These are phyloP conservation scores for Blastocrithidia nonstop DNA, from an alignment of 208 protist genomes.

Conservation along the genomic window DNA sequence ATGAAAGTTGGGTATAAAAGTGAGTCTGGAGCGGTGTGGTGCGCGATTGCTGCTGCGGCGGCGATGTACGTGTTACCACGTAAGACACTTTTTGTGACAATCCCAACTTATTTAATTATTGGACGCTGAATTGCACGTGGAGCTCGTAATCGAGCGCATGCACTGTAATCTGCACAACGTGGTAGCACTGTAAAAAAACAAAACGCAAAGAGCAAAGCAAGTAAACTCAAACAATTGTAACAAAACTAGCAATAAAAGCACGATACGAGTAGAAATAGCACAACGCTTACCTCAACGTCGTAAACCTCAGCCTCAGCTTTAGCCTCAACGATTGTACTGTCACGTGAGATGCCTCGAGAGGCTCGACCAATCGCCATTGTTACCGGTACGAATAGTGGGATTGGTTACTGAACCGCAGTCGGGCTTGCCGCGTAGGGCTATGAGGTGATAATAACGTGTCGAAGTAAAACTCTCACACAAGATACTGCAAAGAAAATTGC, in stretches of 20 bases:
- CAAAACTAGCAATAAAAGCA: no score
- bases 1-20: conserved; percentile 59
- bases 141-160: conserved; percentile 20
- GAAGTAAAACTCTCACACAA: conserved; percentile 22
- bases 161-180: no score
- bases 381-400: conserved; percentile 84
- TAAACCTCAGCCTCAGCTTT: conserved; percentile 2
- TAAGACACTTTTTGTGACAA: conserved; percentile 4
- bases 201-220: no score
- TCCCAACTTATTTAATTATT: conserved; percentile 22
- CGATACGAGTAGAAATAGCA: no score
- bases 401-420: conserved; percentile 72
- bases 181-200: no score
- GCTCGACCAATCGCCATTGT: conserved; percentile 72
- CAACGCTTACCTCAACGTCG: conserved; percentile 8
- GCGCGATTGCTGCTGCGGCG: conserved; percentile 10
- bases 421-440: conserved; percentile 62
- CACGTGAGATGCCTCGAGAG: conserved; percentile 19
- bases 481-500: conserved; percentile 30
- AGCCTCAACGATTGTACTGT: conserved; percentile 33
- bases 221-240: no score
- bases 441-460: conserved; percentile 67
- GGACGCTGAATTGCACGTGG: conserved; percentile 37
- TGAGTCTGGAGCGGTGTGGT: conserved; percentile 19
- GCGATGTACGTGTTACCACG: conserved; percentile 10